Conservation (phyloP, 371 early-diverging fungal species). For the Lichtheimia corymbifera region DNA sequence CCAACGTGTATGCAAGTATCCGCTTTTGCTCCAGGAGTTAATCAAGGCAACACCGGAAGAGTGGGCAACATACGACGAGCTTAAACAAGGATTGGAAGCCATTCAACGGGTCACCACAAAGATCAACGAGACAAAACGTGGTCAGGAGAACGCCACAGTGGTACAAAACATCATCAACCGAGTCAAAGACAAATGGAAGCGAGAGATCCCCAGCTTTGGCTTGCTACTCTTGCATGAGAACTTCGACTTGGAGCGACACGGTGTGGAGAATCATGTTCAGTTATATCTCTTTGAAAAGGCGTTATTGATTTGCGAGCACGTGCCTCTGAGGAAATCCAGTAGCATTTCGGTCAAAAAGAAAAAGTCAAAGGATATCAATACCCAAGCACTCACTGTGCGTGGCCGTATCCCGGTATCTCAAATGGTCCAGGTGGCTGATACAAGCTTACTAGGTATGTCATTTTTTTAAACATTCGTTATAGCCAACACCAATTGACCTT, state of each 20-base stretch:
- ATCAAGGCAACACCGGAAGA: constrained; percentile 74
- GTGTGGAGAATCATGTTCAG: constrained; percentile 76
- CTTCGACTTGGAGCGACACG: constrained; percentile 79
- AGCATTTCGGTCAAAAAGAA: constrained; percentile 33
- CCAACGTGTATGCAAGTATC: constrained; percentile 96
- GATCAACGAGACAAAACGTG: constrained; percentile 89
- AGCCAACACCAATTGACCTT: too few species aligned
- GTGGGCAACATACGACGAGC: constrained; percentile 68
- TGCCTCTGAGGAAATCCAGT: constrained; percentile 44
- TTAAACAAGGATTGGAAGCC: constrained; percentile 73
- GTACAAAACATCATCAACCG: constrained; percentile 76
- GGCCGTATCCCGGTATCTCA: constrained; percentile 80
- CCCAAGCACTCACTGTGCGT: constrained; percentile 45
- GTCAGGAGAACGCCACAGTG: constrained; percentile 77
- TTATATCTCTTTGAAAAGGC: constrained; percentile 89
- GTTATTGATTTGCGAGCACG: constrained; percentile 77
- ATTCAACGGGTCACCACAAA: constrained; percentile 85
- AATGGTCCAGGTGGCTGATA: constrained; percentile 78
- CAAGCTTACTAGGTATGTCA: constrained; percentile 57
- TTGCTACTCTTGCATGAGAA: constrained; percentile 77
- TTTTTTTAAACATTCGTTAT: too few species aligned
- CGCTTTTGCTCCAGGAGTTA: constrained; percentile 86
- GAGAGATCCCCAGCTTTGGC: constrained; percentile 11
- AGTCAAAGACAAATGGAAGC: constrained; percentile 46
- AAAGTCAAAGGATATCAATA: constrained; percentile 15